These are phyloP conservation scores for Trametes punicea DNA, from an alignment of 768 basidiomycete genomes.

Conservation along the genomic window DNA sequence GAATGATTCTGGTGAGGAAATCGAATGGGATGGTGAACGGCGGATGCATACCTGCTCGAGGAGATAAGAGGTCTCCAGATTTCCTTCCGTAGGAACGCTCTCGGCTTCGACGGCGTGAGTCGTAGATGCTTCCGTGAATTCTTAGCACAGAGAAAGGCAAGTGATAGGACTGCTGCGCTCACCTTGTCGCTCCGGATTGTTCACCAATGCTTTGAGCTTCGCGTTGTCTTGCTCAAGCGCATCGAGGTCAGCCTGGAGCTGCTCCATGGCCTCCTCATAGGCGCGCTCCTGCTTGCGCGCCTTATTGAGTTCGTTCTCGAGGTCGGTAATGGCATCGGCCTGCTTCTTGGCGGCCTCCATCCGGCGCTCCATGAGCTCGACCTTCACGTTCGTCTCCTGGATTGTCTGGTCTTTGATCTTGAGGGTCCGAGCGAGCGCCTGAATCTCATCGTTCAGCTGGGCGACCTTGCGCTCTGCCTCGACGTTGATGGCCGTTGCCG, in stretches of 20 bases:
- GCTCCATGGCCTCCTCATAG: slow-evolving; percentile 92
- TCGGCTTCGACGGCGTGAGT: slow-evolving; percentile 56
- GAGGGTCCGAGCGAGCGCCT: slow-evolving; percentile 79
- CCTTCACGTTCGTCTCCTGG: slow-evolving; percentile 88
- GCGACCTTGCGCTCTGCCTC: slow-evolving; percentile 89
- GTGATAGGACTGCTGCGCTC: slow-evolving; percentile 23
- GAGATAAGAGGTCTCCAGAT: slow-evolving; percentile 81
- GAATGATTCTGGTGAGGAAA: neutral
- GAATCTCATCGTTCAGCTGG: slow-evolving; percentile 86
- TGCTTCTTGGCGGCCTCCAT: slow-evolving; percentile 91
- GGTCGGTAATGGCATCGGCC: slow-evolving; percentile 74
- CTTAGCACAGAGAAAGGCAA: slow-evolving; percentile 1
- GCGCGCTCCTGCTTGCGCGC: slow-evolving; percentile 84
- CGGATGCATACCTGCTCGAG: slow-evolving; percentile 75
- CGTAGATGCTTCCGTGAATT: slow-evolving; percentile 39
- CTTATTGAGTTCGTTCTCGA: slow-evolving; percentile 78
- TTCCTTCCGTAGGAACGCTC: slow-evolving; percentile 68
- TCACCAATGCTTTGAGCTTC: slow-evolving; percentile 68
- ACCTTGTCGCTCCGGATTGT: slow-evolving; percentile 73
- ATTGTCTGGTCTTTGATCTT: slow-evolving; percentile 86
- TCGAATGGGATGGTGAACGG: too few relatives aligned
- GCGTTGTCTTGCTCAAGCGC: slow-evolving; percentile 82
- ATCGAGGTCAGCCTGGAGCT: slow-evolving; percentile 87
- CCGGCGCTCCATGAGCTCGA: slow-evolving; percentile 91
- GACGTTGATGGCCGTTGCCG: slow-evolving; percentile 77